phyloP scores from a whole-genome alignment of 768 basidiomycete species.

The Lentinus tigrinus region DNA sequence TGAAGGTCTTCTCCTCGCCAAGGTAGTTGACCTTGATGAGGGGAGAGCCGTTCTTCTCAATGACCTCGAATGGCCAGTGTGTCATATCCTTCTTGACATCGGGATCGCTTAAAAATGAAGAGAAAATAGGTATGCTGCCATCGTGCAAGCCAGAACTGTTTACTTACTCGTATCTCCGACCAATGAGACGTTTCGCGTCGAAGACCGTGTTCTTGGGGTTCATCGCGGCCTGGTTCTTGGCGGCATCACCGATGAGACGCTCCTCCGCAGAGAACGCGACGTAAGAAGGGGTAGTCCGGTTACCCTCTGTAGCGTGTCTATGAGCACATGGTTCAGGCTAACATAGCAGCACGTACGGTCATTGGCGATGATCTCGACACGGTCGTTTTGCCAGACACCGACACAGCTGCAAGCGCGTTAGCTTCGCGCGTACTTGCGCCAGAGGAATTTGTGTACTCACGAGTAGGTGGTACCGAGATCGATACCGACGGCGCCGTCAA shows the following conservation, averaged over 20 bases:
- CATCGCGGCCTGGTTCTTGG: constrained; percentile 99
- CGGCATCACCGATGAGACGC: constrained; percentile 98
- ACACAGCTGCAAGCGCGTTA: constrained; percentile 67
- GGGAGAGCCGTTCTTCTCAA: constrained; percentile 96
- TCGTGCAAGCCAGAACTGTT: too few species aligned
- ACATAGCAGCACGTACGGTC: constrained; percentile 63
- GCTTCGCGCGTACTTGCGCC: not conserved
- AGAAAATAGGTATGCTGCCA: not conserved
- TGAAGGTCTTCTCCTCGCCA: constrained; percentile 92
- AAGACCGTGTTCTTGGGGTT: constrained; percentile 99
- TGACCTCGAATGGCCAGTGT: constrained; percentile 97
- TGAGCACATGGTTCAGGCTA: constrained; percentile 6
- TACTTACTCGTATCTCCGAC: constrained; percentile 90
- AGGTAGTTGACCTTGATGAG: constrained; percentile 96
- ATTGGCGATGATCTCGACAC: constrained; percentile 98
- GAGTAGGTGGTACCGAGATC: constrained; percentile 98
- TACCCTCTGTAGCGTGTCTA: constrained; percentile 66
- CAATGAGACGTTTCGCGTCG: constrained; percentile 98
- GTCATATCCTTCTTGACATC: constrained; percentile 96
- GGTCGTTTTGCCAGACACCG: constrained; percentile 99
- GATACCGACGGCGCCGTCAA: constrained; percentile 96
- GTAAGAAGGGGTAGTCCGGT: constrained; percentile 98
- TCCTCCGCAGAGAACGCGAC: constrained; percentile 97
- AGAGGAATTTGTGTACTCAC: constrained; percentile 41
- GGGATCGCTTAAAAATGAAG: constrained; percentile 54